These are phyloP conservation scores for Castanospermum australe DNA, from an alignment of 306 rosid genomes.

Conservation along the genomic window DNA sequence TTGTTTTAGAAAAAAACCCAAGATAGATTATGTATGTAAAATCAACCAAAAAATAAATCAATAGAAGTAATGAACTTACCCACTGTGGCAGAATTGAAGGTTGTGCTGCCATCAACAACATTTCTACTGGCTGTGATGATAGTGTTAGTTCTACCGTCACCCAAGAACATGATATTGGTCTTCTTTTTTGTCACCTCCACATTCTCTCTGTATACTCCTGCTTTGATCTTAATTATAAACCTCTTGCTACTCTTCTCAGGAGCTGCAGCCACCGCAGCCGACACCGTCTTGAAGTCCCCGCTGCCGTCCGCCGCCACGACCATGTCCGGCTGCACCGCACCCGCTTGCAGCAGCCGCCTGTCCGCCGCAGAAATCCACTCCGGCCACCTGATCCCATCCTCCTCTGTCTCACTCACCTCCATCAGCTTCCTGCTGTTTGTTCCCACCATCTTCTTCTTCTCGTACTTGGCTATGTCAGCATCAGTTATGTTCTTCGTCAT, in stretches of 20 bases:
- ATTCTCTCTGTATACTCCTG: conserved; percentile 68
- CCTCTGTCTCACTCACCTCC: neutral
- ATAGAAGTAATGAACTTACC: conserved; percentile 37
- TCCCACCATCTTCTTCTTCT: neutral
- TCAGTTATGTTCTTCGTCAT: conserved; percentile 71
- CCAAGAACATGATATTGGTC: conserved; percentile 69
- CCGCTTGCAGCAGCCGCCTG: conserved; percentile 55
- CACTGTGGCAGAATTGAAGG: conserved; percentile 71
- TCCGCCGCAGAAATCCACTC: conserved; percentile 63
- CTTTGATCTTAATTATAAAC: conserved; percentile 61
- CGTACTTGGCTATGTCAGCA: conserved; percentile 45
- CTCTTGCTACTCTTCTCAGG: conserved; percentile 51
- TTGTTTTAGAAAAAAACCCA: neutral
- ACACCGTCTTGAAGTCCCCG: conserved; percentile 59
- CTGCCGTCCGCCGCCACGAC: conserved; percentile 80
- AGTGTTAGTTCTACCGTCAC: conserved; percentile 63
- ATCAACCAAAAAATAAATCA: neutral
- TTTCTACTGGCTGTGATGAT: conserved; percentile 66
- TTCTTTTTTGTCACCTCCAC: conserved; percentile 64
- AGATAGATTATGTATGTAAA: neutral
- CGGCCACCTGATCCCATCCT: conserved; percentile 45
- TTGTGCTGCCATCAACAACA: conserved; percentile 76
- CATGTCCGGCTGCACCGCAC: conserved; percentile 38
- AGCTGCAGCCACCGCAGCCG: conserved; percentile 70
- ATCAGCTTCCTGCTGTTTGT: conserved; percentile 19